A percentile compares a stretch with the other conserved stretches of the same genome.
Conservation (phyloP, 2,329 filamentous ascomycete species). For the Juglanconis sp. region DNA sequence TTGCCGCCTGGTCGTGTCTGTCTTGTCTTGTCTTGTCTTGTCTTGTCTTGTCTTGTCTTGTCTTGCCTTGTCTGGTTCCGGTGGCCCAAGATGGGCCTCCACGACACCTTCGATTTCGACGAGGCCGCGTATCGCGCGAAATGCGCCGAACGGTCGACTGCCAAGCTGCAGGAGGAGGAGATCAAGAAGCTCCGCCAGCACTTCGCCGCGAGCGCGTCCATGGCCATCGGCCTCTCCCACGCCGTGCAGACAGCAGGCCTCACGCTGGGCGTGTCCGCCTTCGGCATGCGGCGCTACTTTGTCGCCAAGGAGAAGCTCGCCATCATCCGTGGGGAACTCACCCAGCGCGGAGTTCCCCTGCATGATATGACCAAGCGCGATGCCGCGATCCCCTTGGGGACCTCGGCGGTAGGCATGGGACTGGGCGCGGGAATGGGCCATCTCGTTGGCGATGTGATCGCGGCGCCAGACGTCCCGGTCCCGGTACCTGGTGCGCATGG, state of each 20-base stretch:
- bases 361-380: slow-evolving; percentile 17
- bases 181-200: slow-evolving; percentile 16
- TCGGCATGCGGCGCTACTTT: slow-evolving; percentile 14
- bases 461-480: slow-evolving; percentile 8
- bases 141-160: slow-evolving; percentile 10
- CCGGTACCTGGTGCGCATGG: slow-evolving; percentile 1
- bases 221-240: slow-evolving; percentile 14
- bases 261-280: slow-evolving; percentile 14
- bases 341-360: slow-evolving; percentile 11
- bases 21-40: no score
- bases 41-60: neutral
- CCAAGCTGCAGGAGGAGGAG: slow-evolving; percentile 17
- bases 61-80: neutral
- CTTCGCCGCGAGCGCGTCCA: slow-evolving; percentile 15
- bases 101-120: slow-evolving; percentile 17
- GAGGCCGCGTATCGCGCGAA: slow-evolving; percentile 15
- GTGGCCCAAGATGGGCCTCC: slow-evolving; percentile 7
- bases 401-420: slow-evolving; percentile 7
- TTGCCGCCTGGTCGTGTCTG: no score
- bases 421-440: slow-evolving; percentile 12
- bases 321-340: slow-evolving; percentile 17
- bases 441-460: slow-evolving; percentile 4
- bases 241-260: slow-evolving; percentile 14
- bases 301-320: slow-evolving; percentile 13
- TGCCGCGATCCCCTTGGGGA: slow-evolving; percentile 11